A percentile compares a stretch with the other conserved stretches of the same genome.
Evolutionary conservation across 2,329 filamentous ascomycete genomes (phyloP).

Genomic region (Allantophomopsis lycopodina): DNA sequence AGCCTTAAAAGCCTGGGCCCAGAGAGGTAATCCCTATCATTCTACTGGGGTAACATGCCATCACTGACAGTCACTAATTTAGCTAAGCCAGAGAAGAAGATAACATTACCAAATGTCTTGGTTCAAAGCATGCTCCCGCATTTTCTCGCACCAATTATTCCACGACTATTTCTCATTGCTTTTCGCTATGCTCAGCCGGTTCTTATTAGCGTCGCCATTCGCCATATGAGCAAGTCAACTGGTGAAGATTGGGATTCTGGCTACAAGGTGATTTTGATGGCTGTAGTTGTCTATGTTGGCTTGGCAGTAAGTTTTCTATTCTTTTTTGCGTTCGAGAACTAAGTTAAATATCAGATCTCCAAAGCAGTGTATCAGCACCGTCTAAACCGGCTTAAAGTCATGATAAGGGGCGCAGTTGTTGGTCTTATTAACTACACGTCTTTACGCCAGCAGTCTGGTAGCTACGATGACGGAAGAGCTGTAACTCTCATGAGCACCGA

Average conservation of each 20-base stretch:
- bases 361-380: conserved; percentile 14
- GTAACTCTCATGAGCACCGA: conserved; percentile 27
- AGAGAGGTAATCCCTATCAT: not conserved
- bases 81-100: conserved; percentile 13
- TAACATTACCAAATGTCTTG: conserved; percentile 15
- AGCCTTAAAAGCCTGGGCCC: not conserved
- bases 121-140: conserved; percentile 12
- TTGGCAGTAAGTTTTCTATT: conserved; percentile 16
- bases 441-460: conserved; percentile 10
- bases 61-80: not conserved
- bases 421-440: conserved; percentile 21
- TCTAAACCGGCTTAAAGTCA: conserved; percentile 16
- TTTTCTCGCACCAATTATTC: conserved; percentile 16
- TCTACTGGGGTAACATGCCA: not conserved
- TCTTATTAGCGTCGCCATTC: conserved; percentile 21
- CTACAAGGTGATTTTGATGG: conserved; percentile 17
- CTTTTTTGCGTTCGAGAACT: not conserved
- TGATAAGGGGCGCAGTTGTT: conserved; percentile 18
- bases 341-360: conserved; percentile 12
- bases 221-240: conserved; percentile 9
- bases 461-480: conserved; percentile 18
- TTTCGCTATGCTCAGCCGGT: conserved; percentile 24
- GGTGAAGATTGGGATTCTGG: conserved; percentile 3
- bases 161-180: conserved; percentile 19
- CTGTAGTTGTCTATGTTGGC: conserved; percentile 19